phyloP scores from a whole-genome alignment of 2,329 filamentous ascomycete species.

The Aureobasidium subglaciale region DNA sequence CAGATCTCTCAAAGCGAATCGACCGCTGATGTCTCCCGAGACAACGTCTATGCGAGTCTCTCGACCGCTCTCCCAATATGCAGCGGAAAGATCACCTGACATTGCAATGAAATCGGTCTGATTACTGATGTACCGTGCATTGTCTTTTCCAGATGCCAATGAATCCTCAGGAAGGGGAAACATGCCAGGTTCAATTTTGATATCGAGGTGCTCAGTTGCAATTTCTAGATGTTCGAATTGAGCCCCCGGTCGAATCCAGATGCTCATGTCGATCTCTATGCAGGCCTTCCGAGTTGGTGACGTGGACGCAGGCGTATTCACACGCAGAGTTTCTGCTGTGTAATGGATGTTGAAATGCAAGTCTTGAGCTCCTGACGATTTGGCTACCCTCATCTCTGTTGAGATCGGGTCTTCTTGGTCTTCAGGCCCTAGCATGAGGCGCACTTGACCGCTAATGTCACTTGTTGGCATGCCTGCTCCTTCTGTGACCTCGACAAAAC shows the following conservation, averaged over 20 bases:
- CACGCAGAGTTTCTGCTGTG: conserved; percentile 17
- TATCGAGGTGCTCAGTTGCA: conserved; percentile 31
- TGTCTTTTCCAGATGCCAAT: conserved; percentile 18
- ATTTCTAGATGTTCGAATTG: conserved; percentile 30
- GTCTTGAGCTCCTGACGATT: conserved; percentile 28
- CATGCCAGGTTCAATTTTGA: conserved; percentile 30
- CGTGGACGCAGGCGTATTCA: conserved; percentile 20
- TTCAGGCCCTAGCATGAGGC: conserved; percentile 29
- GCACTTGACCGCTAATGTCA: conserved; percentile 33
- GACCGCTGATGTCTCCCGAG: conserved; percentile 36
- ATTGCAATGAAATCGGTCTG: conserved; percentile 29
- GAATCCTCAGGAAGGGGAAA: conserved; percentile 15
- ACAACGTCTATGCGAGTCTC: conserved; percentile 34
- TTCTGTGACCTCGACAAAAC: conserved; percentile 22
- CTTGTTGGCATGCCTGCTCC: conserved; percentile 17
- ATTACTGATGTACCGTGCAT: conserved; percentile 26
- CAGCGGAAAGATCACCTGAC: conserved; percentile 28
- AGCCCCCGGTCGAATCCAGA: conserved; percentile 31
- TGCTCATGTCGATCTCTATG: conserved; percentile 31
- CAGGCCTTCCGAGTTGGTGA: conserved; percentile 24
- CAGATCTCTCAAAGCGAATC: conserved; percentile 34
- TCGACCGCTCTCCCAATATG: conserved; percentile 28
- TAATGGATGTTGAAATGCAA: conserved; percentile 26
- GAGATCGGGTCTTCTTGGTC: conserved; percentile 31
- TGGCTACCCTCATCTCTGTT: conserved; percentile 32